A percentile compares a stretch with the other conserved stretches of the same genome.
phyloP scores from a whole-genome alignment of 139 green algal genomes.

The Astrephomene gubernaculifera region DNA sequence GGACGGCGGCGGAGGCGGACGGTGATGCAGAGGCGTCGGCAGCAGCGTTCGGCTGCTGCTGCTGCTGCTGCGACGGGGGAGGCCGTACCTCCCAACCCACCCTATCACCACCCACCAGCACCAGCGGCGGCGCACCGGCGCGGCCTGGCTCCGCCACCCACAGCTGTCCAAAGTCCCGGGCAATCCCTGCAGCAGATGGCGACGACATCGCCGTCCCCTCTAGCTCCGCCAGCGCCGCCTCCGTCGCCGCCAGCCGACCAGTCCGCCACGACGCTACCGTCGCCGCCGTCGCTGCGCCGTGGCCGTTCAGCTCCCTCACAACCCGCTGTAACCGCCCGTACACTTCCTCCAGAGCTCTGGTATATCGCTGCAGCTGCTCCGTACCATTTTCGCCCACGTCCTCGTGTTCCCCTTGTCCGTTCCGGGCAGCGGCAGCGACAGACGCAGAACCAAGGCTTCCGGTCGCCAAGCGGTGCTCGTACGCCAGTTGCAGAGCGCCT shows the following conservation, averaged over 20 bases:
- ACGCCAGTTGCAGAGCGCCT: background rate
- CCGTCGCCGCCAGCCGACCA: background rate
- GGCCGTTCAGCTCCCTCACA: background rate
- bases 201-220: background rate
- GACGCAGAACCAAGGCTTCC: background rate
- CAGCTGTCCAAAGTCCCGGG: background rate
- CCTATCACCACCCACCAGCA: background rate
- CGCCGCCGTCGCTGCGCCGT: background rate
- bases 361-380: background rate
- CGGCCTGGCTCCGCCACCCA: background rate
- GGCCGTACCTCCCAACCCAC: background rate
- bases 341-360: background rate
- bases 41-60: background rate
- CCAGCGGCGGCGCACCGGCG: background rate
- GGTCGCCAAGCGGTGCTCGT: background rate
- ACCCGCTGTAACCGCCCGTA: background rate
- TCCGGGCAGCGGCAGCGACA: background rate
- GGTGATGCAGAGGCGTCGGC: background rate
- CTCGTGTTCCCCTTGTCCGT: background rate
- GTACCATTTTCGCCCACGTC: background rate
- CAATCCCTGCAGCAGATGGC: background rate
- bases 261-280: background rate
- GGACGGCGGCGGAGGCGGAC: background rate
- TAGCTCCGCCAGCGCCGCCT: background rate
- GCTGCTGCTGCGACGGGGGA: background rate